Percentiles rank a stretch among this genome's conserved stretches.
These are phyloP conservation scores for Geotrichum ghanense DNA, from an alignment of 805 yeast species.

Conservation along the genomic window DNA sequence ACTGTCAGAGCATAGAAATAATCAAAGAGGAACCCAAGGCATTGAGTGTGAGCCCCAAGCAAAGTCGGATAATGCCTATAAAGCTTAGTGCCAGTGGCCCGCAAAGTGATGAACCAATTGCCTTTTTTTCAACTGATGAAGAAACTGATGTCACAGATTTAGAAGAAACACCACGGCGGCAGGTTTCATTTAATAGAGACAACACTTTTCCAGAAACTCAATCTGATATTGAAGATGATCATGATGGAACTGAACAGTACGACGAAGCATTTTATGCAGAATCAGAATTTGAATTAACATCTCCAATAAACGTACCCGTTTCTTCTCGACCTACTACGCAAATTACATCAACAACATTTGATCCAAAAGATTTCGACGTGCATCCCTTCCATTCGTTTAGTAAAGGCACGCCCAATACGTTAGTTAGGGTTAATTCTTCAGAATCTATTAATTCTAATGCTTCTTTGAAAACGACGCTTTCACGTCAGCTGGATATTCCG, in stretches of 20 bases:
- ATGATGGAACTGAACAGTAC: neutral
- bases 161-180: too few relatives aligned
- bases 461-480: neutral
- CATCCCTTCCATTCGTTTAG: neutral
- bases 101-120: neutral
- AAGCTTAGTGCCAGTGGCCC: neutral
- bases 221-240: neutral
- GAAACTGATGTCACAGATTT: neutral
- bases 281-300: neutral
- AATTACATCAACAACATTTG: neutral
- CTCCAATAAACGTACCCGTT: neutral
- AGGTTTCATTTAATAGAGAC: too few relatives aligned
- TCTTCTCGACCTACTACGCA: neutral
- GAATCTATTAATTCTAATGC: neutral
- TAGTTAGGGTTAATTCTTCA: neutral
- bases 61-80: neutral
- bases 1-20: too few relatives aligned
- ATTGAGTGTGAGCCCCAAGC: too few relatives aligned
- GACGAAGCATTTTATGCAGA: neutral
- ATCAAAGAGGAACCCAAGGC: too few relatives aligned
- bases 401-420: neutral
- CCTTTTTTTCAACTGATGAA: slow-evolving; percentile 1
- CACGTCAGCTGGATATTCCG: neutral
- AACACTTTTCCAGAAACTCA: too few relatives aligned
- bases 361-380: neutral